Conservation (phyloP, 2,329 filamentous ascomycete species). For the Cryoendolithus antarcticus region DNA sequence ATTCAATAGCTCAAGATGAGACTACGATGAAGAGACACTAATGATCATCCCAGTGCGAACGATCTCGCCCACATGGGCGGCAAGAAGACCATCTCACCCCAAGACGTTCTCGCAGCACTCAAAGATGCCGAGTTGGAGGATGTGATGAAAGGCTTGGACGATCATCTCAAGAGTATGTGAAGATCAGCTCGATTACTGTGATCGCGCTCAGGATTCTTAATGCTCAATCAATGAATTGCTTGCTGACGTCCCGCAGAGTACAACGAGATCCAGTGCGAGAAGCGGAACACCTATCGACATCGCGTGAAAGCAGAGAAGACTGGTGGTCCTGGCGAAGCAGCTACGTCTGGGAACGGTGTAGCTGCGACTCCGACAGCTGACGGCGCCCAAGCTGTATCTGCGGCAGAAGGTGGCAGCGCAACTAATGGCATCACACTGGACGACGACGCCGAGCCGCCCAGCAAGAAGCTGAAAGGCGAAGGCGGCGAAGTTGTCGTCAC, state of each 20-base stretch:
- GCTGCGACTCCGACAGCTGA: not conserved
- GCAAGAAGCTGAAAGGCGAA: constrained; percentile 39
- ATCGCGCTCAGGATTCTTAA: not conserved
- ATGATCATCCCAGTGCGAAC: constrained; percentile 48
- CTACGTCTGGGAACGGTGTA: too few species aligned
- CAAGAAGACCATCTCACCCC: constrained; percentile 67
- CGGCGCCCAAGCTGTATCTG: not conserved
- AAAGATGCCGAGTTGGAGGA: constrained; percentile 62
- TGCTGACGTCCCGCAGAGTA: constrained; percentile 41
- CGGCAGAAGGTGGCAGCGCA: not conserved
- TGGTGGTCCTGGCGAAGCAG: constrained; percentile 8
- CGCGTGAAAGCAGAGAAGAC: constrained; percentile 55
- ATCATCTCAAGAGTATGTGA: constrained; percentile 59
- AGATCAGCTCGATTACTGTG: not conserved
- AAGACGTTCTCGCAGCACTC: constrained; percentile 64
- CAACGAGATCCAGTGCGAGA: constrained; percentile 59
- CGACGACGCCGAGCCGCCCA: constrained; percentile 34
- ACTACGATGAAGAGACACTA: too few species aligned
- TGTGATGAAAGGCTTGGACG: constrained; percentile 61
- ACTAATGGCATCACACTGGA: constrained; percentile 11
- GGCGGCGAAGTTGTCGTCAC: constrained; percentile 21
- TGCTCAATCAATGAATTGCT: not conserved
- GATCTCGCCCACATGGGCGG: constrained; percentile 53
- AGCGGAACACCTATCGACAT: constrained; percentile 60
- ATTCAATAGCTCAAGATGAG: too few species aligned